A percentile compares a stretch with the other conserved stretches of the same genome.
Evolutionary conservation across 2,329 filamentous ascomycete species (phyloP).

Genomic region (Westerdykella aurantiaca): DNA sequence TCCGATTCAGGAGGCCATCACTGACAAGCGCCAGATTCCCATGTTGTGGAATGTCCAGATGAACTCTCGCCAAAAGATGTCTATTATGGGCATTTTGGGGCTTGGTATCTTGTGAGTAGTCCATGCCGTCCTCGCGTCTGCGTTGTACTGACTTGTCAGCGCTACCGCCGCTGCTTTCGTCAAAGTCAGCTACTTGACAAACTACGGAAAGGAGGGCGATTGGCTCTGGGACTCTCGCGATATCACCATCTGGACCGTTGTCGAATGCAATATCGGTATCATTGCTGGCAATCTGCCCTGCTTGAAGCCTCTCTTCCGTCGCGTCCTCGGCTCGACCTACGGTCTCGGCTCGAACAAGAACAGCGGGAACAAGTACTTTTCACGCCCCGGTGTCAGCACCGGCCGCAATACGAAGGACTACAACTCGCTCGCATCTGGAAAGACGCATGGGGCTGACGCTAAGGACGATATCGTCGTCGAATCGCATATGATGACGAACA

Average conservation of each 20-base stretch:
- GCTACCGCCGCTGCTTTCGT: conserved; percentile 41
- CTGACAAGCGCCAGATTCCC: conserved; percentile 14
- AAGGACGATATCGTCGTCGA: background rate
- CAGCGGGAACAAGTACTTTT: conserved; percentile 9
- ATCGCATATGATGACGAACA: conserved; percentile 8
- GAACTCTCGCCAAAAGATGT: conserved; percentile 38
- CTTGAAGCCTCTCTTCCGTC: conserved; percentile 40
- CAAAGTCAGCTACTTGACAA: conserved; percentile 33
- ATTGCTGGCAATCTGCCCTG: conserved; percentile 42
- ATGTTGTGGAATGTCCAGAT: conserved; percentile 34
- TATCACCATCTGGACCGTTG: conserved; percentile 45
- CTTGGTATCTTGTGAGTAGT: conserved; percentile 40
- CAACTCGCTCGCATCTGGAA: conserved; percentile 7
- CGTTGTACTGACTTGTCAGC: conserved; percentile 1
- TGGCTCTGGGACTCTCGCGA: conserved; percentile 40
- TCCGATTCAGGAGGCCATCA: background rate
- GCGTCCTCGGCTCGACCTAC: conserved; percentile 30
- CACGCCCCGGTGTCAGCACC: conserved; percentile 11
- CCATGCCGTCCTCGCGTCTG: background rate
- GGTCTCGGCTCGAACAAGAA: conserved; percentile 16
- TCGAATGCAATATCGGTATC: conserved; percentile 43
- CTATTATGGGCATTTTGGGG: conserved; percentile 39
- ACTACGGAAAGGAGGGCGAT: conserved; percentile 35
- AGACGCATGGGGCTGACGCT: background rate
- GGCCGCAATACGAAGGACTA: conserved; percentile 6